Percentiles rank a stretch among this genome's conserved stretches.
phyloP scores from a whole-genome alignment of 768 basidiomycete genomes.

The Rhizopogon salebrosus region DNA sequence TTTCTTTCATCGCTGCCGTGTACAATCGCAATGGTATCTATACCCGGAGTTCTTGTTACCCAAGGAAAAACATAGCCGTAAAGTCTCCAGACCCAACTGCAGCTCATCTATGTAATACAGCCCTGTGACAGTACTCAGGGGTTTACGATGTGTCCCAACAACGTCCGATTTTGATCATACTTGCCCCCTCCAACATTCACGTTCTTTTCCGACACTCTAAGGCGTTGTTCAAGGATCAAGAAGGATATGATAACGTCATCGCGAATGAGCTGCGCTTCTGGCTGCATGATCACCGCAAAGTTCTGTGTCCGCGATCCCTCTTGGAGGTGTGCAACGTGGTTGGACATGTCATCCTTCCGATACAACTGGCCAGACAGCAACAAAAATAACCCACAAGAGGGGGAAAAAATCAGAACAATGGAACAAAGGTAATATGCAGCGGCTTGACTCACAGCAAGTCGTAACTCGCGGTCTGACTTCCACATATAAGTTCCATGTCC shows the following conservation, averaged over 20 bases:
- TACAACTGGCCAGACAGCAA: slow-evolving; percentile 5
- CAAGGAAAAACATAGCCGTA: not conserved
- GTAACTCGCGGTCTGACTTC: slow-evolving; percentile 11
- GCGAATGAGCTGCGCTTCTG: slow-evolving; percentile 2
- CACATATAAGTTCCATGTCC: slow-evolving; percentile 1
- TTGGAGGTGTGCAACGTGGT: slow-evolving; percentile 9
- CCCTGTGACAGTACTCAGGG: not conserved
- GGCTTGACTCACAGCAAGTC: slow-evolving; percentile 7
- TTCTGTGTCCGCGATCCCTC: slow-evolving; percentile 1
- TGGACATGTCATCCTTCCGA: not conserved
- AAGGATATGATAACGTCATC: slow-evolving; percentile 11
- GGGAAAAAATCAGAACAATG: not conserved
- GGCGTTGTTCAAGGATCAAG: slow-evolving; percentile 13
- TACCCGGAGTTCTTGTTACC: not conserved
- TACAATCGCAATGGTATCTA: not conserved
- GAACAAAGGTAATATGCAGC: not conserved
- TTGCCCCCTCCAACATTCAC: slow-evolving; percentile 7
- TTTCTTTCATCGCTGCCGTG: not conserved
- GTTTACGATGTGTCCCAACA: not conserved
- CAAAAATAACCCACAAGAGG: not conserved
- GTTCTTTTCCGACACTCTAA: slow-evolving; percentile 8
- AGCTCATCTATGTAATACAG: not conserved
- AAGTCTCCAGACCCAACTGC: not conserved
- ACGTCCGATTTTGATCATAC: slow-evolving; percentile 9
- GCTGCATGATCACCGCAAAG: slow-evolving; percentile 8